Evolutionary conservation across 495 filamentous ascomycete species (phyloP), one percentile per base, ranked within the genome.

Genomic region (Podospora comata): DNA sequence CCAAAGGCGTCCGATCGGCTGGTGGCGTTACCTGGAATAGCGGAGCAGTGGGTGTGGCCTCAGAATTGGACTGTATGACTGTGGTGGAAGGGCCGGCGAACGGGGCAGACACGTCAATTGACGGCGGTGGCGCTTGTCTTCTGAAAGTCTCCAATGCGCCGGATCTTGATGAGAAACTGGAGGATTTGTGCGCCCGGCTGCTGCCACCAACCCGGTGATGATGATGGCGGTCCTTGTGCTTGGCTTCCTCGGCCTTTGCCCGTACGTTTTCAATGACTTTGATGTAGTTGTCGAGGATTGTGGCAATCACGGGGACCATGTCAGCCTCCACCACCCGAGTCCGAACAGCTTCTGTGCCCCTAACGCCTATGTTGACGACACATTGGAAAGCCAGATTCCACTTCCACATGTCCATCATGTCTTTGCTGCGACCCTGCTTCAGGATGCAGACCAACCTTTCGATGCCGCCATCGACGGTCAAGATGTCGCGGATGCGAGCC

Each of bases 391-490:
- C 95, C 64, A 99, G 85, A 75, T 97, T 99, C 95, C 95, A 99
- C 82, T 98, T 98, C 96, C 95, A 99, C 91, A 96, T 96, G 75
- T 97, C 94, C 94, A 97, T 97, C 89, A 97, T 88, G 78, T 98
- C 93, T 82, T 93, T 93, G 76, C 92, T 96, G 77, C 93, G 85
- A 70, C 95, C 95, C 78, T 95, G 91, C 81, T 99, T 99, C 75
- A 99, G 87, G 76, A 99, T 97, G 85, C 92, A 96, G 76, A 99
- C 92, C 70, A 99, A 81, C 70, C 94, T 80, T 84, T 99, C 95
- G 74, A 98, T 92, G 60, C 95, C 95, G 78, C 95, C 95, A 90
- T 99, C 95, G 78, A 99, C 92, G 48, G 93, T 97, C 62, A 99
- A 87, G 68, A 99, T 99, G 75, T 99, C 95, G 66, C 95, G 87